A percentile compares a stretch with the other conserved stretches of the same genome.
These are phyloP conservation scores for Pythium phragmitis DNA, from an alignment of 352 stramenopile species.

Conservation along the genomic window DNA sequence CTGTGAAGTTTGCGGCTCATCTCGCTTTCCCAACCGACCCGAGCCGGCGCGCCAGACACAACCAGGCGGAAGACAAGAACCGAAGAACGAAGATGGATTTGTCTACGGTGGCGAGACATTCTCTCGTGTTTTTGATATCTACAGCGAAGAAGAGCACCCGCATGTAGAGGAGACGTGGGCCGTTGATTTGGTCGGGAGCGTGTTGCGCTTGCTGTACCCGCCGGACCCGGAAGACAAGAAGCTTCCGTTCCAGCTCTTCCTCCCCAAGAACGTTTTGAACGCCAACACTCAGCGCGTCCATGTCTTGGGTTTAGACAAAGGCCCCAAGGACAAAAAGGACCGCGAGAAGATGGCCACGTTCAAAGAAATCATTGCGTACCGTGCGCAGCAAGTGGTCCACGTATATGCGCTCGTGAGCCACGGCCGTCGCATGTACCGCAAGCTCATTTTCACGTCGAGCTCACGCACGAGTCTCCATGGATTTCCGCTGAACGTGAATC, in stretches of 20 bases:
- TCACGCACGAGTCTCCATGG: slow-evolving; percentile 92
- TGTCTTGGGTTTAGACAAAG: slow-evolving; percentile 66
- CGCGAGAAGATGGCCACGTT: slow-evolving; percentile 88
- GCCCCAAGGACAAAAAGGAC: slow-evolving; percentile 70
- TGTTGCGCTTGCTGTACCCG: slow-evolving; percentile 67
- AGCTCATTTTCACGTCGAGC: slow-evolving; percentile 97
- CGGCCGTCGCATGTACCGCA: slow-evolving; percentile 94
- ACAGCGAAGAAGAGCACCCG: slow-evolving; percentile 73
- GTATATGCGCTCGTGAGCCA: slow-evolving; percentile 98
- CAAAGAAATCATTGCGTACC: slow-evolving; percentile 98
- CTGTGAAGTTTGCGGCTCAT: slow-evolving; percentile 78
- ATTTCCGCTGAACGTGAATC: slow-evolving; percentile 72
- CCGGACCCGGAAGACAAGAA: slow-evolving; percentile 79
- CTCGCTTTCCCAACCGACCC: slow-evolving; percentile 31
- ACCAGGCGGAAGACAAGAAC: slow-evolving; percentile 9
- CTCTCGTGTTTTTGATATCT: slow-evolving; percentile 76
- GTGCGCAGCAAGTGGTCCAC: slow-evolving; percentile 90
- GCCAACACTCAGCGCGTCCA: slow-evolving; percentile 46
- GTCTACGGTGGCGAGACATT: slow-evolving; percentile 58
- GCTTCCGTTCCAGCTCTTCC: slow-evolving; percentile 71
- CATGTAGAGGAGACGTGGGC: slow-evolving; percentile 71
- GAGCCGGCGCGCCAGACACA: slow-evolving; percentile 20
- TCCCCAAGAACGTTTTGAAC: slow-evolving; percentile 51
- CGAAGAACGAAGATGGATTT: slow-evolving; percentile 46
- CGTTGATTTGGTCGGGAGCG: slow-evolving; percentile 61